These are phyloP conservation scores for Pleurotus platypus DNA, from an alignment of 768 basidiomycete genomes.

Conservation along the genomic window DNA sequence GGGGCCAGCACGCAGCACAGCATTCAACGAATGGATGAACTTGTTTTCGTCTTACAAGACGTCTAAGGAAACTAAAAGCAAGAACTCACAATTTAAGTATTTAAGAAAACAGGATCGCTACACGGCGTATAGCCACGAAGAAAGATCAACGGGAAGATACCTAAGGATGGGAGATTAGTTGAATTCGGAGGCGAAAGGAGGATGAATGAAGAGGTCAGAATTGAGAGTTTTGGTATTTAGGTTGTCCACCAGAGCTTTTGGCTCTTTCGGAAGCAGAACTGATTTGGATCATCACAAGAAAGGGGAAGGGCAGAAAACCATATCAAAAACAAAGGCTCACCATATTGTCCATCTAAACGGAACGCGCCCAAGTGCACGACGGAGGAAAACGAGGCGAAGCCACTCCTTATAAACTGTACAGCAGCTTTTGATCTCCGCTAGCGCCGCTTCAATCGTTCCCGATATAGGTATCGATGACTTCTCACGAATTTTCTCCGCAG, in stretches of 20 bases:
- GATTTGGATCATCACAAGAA: conserved; percentile 48
- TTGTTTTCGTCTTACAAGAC: conserved; percentile 58
- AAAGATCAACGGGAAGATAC: conserved; percentile 8
- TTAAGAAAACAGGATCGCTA: not conserved
- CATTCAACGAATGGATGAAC: conserved; percentile 86
- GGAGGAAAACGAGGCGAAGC: conserved; percentile 8
- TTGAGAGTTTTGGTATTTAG: conserved; percentile 50
- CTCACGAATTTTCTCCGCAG: not conserved
- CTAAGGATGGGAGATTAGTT: conserved; percentile 17
- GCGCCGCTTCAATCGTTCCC: conserved; percentile 13
- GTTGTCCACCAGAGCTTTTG: conserved; percentile 76
- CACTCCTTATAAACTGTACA: conserved; percentile 35
- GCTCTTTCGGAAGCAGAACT: conserved; percentile 87
- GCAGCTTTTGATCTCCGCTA: conserved; percentile 32
- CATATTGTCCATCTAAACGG: not conserved
- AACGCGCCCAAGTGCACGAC: not conserved
- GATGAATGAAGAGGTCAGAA: conserved; percentile 36
- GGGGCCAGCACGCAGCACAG: conserved; percentile 29
- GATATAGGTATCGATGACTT: not conserved
- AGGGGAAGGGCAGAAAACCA: conserved; percentile 6
- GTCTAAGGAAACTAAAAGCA: not conserved
- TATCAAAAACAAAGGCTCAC: conserved; percentile 17
- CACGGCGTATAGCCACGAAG: not conserved
- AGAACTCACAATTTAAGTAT: not conserved
- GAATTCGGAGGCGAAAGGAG: not conserved